phyloP scores from a whole-genome alignment of 2,329 filamentous ascomycete genomes.

The Aspergillus felis region DNA sequence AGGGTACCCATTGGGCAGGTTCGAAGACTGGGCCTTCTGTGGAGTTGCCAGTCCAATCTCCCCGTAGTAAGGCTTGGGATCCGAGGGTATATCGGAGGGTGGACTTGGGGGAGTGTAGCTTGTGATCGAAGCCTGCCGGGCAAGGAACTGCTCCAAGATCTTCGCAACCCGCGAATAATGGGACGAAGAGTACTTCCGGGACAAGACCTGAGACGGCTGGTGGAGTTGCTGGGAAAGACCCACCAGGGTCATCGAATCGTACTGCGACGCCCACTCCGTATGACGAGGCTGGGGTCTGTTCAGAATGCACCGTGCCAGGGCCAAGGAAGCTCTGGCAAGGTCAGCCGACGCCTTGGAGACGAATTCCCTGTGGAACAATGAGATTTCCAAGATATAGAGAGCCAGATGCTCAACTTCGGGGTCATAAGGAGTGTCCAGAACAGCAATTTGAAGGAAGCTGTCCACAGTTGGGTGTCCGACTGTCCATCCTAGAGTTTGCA shows the following conservation, averaged over 20 bases:
- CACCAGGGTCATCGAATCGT: slow-evolving; percentile 52
- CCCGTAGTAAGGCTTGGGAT: slow-evolving; percentile 39
- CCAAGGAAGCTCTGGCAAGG: slow-evolving; percentile 82
- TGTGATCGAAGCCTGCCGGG: slow-evolving; percentile 56
- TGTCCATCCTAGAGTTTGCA: slow-evolving; percentile 94
- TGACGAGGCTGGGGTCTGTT: slow-evolving; percentile 72
- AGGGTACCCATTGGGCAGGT: slow-evolving; percentile 41
- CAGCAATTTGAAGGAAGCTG: slow-evolving; percentile 83
- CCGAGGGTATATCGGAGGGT: slow-evolving; percentile 33
- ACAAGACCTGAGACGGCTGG: slow-evolving; percentile 63
- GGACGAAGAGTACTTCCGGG: slow-evolving; percentile 64
- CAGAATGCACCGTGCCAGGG: slow-evolving; percentile 81
- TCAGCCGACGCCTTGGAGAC: slow-evolving; percentile 88
- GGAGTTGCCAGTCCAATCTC: slow-evolving; percentile 42
- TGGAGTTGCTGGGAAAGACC: slow-evolving; percentile 63
- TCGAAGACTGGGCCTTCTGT: slow-evolving; percentile 37
- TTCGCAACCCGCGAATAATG: slow-evolving; percentile 63
- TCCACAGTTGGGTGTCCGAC: slow-evolving; percentile 96
- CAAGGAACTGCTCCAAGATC: slow-evolving; percentile 63
- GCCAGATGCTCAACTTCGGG: slow-evolving; percentile 92
- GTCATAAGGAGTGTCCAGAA: slow-evolving; percentile 71
- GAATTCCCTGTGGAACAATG: slow-evolving; percentile 94
- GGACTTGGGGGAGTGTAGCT: slow-evolving; percentile 42
- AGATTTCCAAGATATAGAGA: slow-evolving; percentile 89
- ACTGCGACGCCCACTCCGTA: slow-evolving; percentile 65